Percentiles rank a stretch among this genome's conserved stretches.
Evolutionary conservation across 495 filamentous ascomycete genomes (phyloP).

Genomic region (Penicillium lividum): DNA sequence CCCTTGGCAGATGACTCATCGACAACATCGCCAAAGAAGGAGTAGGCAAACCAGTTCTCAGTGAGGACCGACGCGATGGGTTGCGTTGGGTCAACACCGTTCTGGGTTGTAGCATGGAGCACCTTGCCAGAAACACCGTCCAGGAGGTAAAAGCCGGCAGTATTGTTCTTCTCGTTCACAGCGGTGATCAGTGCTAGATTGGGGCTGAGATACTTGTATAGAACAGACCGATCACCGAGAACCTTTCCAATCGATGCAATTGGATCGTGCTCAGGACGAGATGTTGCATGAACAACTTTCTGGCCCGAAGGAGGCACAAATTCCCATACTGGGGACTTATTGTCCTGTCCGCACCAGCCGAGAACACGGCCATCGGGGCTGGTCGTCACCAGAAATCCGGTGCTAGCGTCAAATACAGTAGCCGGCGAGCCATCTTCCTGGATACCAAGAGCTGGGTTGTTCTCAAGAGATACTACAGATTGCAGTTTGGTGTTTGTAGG

Average conservation of each 20-base stretch:
- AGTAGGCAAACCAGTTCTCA: slow-evolving; percentile 96
- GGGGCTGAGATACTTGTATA: slow-evolving; percentile 96
- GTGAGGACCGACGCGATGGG: slow-evolving; percentile 75
- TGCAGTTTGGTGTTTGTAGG: slow-evolving; percentile 28
- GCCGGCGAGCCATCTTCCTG: slow-evolving; percentile 38
- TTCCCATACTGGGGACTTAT: slow-evolving; percentile 64
- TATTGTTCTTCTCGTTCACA: slow-evolving; percentile 49
- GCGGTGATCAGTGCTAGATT: slow-evolving; percentile 82
- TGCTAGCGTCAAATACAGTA: slow-evolving; percentile 25
- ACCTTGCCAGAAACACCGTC: slow-evolving; percentile 84
- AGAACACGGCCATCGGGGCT: slow-evolving; percentile 60
- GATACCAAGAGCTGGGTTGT: slow-evolving; percentile 33
- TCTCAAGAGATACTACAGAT: slow-evolving; percentile 33
- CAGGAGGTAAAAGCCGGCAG: slow-evolving; percentile 75
- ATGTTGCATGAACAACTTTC: slow-evolving; percentile 63
- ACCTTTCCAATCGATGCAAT: slow-evolving; percentile 95
- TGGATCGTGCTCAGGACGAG: slow-evolving; percentile 75
- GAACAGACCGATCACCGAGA: slow-evolving; percentile 82
- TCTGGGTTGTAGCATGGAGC: slow-evolving; percentile 68
- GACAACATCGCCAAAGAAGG: slow-evolving; percentile 68
- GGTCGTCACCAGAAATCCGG: slow-evolving; percentile 58
- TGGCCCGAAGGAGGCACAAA: slow-evolving; percentile 71
- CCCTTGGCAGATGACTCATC: slow-evolving; percentile 65
- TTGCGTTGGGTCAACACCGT: slow-evolving; percentile 71
- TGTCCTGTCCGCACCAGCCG: slow-evolving; percentile 53